Conservation (phyloP, 1,284 basidiomycete species). For the Ceratobasidium sp. region DNA sequence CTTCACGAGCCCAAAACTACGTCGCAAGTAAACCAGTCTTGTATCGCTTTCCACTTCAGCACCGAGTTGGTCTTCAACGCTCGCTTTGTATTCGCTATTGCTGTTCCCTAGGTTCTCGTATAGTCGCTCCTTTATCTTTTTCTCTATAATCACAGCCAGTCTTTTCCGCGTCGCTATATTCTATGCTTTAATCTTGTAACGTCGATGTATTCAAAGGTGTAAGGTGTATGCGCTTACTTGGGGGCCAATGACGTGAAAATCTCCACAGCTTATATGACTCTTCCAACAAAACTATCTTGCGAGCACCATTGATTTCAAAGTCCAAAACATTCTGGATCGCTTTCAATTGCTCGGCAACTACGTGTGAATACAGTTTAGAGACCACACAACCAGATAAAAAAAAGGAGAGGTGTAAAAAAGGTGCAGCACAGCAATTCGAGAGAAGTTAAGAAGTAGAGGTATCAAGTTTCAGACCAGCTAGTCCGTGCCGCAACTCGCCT, state of each 20-base stretch:
- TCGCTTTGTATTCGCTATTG: neutral
- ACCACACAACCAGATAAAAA: constrained; percentile 37
- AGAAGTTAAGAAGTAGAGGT: constrained; percentile 36
- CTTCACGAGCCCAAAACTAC: neutral
- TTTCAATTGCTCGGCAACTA: constrained; percentile 41
- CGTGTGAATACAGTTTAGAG: constrained; percentile 41
- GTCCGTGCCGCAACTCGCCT: constrained; percentile 1
- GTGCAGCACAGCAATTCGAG: constrained; percentile 33
- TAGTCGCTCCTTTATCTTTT: neutral
- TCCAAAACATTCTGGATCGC: constrained; percentile 36
- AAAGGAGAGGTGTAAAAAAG: constrained; percentile 37
- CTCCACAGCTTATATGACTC: too few species aligned
- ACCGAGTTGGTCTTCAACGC: neutral
- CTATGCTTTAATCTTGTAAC: neutral
- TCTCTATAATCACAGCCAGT: neutral
- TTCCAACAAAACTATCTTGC: too few species aligned
- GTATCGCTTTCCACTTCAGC: neutral
- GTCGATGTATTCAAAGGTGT: neutral
- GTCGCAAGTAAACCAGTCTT: neutral
- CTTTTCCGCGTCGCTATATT: neutral
- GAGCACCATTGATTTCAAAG: too few species aligned
- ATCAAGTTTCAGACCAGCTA: constrained; percentile 15
- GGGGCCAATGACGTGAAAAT: too few species aligned
- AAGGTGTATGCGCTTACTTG: neutral
- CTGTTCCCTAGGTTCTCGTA: neutral